Percentiles rank a stretch among this genome's conserved stretches.
These are phyloP conservation scores for Pseudogymnoascus sp. DNA, from an alignment of 2,329 filamentous ascomycete species.

Conservation along the genomic window DNA sequence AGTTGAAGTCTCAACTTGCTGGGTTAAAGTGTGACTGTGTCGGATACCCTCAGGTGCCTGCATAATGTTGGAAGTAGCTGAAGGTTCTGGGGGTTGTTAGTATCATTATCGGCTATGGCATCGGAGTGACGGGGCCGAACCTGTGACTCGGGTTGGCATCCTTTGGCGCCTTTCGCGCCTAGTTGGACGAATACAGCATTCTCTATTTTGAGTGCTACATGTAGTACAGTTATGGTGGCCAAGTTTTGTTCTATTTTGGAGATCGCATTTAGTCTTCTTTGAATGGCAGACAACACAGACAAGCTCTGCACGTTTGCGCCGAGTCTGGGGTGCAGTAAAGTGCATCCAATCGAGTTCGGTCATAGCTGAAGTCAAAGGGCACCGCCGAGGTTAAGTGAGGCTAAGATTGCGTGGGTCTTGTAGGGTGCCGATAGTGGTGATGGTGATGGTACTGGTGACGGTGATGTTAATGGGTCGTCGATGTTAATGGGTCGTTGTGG, in stretches of 20 bases:
- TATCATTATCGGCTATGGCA: background rate
- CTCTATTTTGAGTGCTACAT: slow-evolving; percentile 25
- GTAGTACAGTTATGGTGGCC: slow-evolving; percentile 10
- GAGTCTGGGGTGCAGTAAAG: slow-evolving; percentile 24
- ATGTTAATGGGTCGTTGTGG: background rate
- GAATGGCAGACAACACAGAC: slow-evolving; percentile 30
- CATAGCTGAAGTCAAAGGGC: background rate
- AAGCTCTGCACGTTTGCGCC: slow-evolving; percentile 29
- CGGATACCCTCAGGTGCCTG: background rate
- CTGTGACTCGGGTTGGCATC: background rate
- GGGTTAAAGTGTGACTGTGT: background rate
- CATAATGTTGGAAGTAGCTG: background rate
- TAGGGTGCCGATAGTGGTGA: background rate
- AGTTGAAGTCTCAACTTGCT: background rate
- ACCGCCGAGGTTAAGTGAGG: background rate
- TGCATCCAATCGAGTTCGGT: slow-evolving; percentile 27
- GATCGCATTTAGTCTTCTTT: slow-evolving; percentile 33
- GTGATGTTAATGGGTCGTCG: background rate
- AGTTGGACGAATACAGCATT: slow-evolving; percentile 14
- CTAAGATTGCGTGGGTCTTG: background rate
- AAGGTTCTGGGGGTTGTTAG: background rate
- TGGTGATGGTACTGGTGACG: background rate
- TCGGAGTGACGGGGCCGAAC: background rate
- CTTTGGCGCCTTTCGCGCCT: background rate
- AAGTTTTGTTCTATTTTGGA: slow-evolving; percentile 21